Evolutionary conservation across 257 asterid species (phyloP).

Genomic region (Capsicum rhomboideum): DNA sequence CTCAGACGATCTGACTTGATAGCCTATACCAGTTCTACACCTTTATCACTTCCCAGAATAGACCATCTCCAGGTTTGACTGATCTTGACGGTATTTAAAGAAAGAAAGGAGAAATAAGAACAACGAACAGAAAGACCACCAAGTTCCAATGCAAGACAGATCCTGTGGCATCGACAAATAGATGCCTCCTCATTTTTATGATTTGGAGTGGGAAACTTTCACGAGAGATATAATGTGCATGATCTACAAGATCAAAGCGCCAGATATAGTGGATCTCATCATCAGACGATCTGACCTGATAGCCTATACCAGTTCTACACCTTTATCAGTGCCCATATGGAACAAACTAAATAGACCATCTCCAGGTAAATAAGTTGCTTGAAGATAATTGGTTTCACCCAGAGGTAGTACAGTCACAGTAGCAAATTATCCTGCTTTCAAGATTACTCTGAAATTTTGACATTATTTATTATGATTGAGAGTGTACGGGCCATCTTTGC

Average conservation of each 20-base stretch:
- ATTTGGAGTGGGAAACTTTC: neutral
- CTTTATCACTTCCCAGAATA: neutral
- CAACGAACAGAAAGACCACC: neutral
- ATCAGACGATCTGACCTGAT: neutral
- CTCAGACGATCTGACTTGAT: neutral
- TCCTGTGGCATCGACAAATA: neutral
- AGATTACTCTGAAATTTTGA: neutral
- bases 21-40: neutral
- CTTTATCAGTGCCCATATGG: neutral
- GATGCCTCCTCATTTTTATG: neutral
- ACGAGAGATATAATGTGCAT: neutral
- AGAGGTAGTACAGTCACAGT: neutral
- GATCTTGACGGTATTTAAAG: neutral
- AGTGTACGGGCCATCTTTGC: neutral
- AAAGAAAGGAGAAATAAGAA: neutral
- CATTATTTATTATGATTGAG: neutral
- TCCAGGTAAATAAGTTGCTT: neutral
- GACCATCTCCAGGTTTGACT: neutral
- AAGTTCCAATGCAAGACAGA: neutral
- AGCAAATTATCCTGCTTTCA: neutral
- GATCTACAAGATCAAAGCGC: neutral
- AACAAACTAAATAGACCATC: neutral
- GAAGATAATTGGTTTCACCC: neutral
- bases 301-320: neutral
- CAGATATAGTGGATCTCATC: neutral